A percentile compares a stretch with the other conserved stretches of the same genome.
Conservation (phyloP, 768 basidiomycete species). For the Naganishia antarctica region DNA sequence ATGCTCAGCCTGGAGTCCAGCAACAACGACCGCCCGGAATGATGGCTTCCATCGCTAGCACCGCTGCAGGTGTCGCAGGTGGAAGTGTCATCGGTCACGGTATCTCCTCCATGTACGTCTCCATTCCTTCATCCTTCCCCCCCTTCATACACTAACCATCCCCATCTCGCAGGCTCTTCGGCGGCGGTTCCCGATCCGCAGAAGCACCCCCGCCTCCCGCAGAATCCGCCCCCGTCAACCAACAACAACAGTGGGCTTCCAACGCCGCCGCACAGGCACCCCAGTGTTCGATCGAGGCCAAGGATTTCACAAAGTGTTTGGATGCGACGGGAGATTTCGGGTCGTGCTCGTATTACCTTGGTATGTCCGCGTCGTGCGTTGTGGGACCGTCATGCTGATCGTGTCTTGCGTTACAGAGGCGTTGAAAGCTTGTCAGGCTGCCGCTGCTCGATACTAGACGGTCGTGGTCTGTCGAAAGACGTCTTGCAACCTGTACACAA, state of each 20-base stretch:
- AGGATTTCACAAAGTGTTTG: conserved; percentile 50
- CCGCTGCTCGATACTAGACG: conserved; percentile 47
- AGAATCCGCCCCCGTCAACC: conserved; percentile 39
- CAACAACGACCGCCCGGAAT: conserved; percentile 44
- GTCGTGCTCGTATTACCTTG: conserved; percentile 48
- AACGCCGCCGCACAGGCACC: conserved; percentile 27
- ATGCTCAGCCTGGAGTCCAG: conserved; percentile 27
- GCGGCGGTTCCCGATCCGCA: conserved; percentile 32
- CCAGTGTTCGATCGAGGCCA: conserved; percentile 46
- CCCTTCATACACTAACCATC: not conserved
- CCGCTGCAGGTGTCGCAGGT: conserved; percentile 46
- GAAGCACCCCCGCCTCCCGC: conserved; percentile 31
- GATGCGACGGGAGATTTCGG: conserved; percentile 47
- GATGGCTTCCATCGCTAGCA: conserved; percentile 45
- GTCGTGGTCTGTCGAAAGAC: no score
- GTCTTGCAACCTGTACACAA: not conserved
- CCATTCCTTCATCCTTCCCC: not conserved
- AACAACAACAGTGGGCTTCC: conserved; percentile 29
- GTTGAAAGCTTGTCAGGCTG: conserved; percentile 49
- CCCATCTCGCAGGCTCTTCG: conserved; percentile 36
- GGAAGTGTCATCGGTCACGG: conserved; percentile 50
- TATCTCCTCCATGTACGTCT: conserved; percentile 42
- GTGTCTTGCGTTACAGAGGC: not conserved
- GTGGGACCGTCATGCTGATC: not conserved
- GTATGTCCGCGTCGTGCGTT: conserved; percentile 32